These are phyloP conservation scores for Lagenidium giganteum DNA, from an alignment of 352 stramenopile genomes.

Conservation along the genomic window DNA sequence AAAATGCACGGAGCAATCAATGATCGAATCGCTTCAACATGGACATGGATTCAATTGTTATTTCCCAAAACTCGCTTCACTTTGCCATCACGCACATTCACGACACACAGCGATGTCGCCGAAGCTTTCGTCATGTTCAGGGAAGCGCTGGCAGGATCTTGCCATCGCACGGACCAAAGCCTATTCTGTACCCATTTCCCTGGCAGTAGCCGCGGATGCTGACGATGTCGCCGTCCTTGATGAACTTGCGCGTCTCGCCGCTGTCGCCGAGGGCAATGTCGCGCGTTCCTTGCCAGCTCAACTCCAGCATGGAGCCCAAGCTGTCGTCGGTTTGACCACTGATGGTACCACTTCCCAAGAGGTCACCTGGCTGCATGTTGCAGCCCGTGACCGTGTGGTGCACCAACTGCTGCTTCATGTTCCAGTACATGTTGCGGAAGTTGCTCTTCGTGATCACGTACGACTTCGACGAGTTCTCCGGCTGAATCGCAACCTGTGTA, in stretches of 20 bases:
- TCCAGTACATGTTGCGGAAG: slow-evolving; percentile 97
- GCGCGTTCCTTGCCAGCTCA: slow-evolving; percentile 92
- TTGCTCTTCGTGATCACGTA: slow-evolving; percentile 90
- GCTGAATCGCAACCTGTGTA: slow-evolving; percentile 51
- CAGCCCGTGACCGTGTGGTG: slow-evolving; percentile 97
- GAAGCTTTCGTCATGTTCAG: slow-evolving; percentile 20
- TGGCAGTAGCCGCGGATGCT: slow-evolving; percentile 91
- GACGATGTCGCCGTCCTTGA: slow-evolving; percentile 93
- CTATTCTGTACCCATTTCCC: slow-evolving; percentile 89
- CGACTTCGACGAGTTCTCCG: slow-evolving; percentile 42
- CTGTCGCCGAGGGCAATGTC: slow-evolving; percentile 69
- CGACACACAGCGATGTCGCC: too few species aligned
- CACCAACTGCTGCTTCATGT: slow-evolving; percentile 95
- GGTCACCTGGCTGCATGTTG: slow-evolving; percentile 93
- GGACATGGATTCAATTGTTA: too few species aligned
- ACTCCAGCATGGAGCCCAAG: slow-evolving; percentile 95
- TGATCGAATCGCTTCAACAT: too few species aligned
- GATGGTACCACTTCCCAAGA: slow-evolving; percentile 95
- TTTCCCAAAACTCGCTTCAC: too few species aligned
- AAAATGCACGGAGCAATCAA: too few species aligned
- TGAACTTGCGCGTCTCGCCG: slow-evolving; percentile 88
- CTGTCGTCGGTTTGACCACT: slow-evolving; percentile 83
- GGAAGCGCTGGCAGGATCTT: slow-evolving; percentile 86
- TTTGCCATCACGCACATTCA: too few species aligned
- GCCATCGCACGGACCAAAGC: slow-evolving; percentile 92